Evolutionary conservation across 2,329 filamentous ascomycete genomes (phyloP).

Genomic region (Aspergillus transmontanensis): DNA sequence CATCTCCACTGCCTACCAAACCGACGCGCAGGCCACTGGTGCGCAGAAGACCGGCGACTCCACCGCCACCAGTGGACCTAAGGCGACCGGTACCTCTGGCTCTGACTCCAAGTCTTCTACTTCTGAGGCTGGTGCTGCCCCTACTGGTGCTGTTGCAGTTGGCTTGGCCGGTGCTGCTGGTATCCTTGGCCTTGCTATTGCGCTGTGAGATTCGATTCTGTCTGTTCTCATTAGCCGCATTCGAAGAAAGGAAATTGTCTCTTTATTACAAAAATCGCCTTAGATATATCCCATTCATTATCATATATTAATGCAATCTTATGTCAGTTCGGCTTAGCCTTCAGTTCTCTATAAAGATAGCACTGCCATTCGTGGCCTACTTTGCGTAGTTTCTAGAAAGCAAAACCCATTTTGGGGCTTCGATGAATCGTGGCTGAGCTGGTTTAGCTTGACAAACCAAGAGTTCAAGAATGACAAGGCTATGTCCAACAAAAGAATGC

Average conservation of each 20-base stretch:
- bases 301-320: background rate
- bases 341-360: background rate
- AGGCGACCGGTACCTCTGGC: slow-evolving; percentile 2
- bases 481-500: background rate
- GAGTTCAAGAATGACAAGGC: background rate
- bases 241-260: background rate
- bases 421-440: background rate
- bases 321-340: background rate
- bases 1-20: slow-evolving; percentile 11
- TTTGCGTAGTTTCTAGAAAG: background rate
- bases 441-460: background rate
- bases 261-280: background rate
- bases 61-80: slow-evolving; percentile 1
- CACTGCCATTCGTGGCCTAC: background rate
- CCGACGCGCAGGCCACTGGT: slow-evolving; percentile 5
- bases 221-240: background rate
- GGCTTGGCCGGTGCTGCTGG: slow-evolving; percentile 24
- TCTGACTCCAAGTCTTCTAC: slow-evolving; percentile 10
- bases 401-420: background rate
- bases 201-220: slow-evolving; percentile 16
- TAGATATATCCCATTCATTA: background rate
- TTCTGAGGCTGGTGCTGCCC: slow-evolving; percentile 17
- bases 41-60: background rate
- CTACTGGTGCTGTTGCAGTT: slow-evolving; percentile 21
- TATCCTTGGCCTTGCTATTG: slow-evolving; percentile 26